Percentiles rank a stretch among this genome's conserved stretches.
Evolutionary conservation across 176 grass and related monocot genomes (phyloP).

Genomic region (Thinopyrum elongatum): DNA sequence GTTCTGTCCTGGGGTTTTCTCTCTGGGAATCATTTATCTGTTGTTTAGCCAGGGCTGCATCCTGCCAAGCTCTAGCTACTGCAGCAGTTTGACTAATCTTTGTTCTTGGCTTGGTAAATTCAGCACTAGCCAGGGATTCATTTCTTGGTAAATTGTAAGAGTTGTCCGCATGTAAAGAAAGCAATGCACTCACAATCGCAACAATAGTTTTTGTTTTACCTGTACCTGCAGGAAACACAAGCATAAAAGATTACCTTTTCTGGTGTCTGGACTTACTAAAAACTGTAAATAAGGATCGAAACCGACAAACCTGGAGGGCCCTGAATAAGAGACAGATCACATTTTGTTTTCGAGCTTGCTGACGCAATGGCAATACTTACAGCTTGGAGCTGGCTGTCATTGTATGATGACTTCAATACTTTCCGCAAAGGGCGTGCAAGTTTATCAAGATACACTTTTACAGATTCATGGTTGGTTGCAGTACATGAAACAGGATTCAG

Average conservation of each 20-base stretch:
- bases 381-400: slow-evolving; percentile 83
- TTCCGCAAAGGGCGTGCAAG: slow-evolving; percentile 54
- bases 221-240: slow-evolving; percentile 60
- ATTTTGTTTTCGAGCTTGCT: slow-evolving; percentile 36
- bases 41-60: slow-evolving; percentile 79
- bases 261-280: slow-evolving; percentile 4
- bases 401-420: slow-evolving; percentile 74
- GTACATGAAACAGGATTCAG: slow-evolving; percentile 60
- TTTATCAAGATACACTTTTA: slow-evolving; percentile 55
- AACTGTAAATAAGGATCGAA: slow-evolving; percentile 6
- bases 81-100: slow-evolving; percentile 67
- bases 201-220: slow-evolving; percentile 93
- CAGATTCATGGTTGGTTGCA: slow-evolving; percentile 43
- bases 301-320: slow-evolving; percentile 85
- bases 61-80: slow-evolving; percentile 86
- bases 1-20: slow-evolving; percentile 52
- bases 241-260: not conserved
- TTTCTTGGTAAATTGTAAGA: slow-evolving; percentile 44
- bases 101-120: slow-evolving; percentile 50
- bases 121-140: slow-evolving; percentile 21
- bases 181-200: slow-evolving; percentile 82
- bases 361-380: slow-evolving; percentile 56
- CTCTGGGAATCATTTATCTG: slow-evolving; percentile 57
- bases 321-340: slow-evolving; percentile 91
- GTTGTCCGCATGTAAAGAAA: slow-evolving; percentile 53